Base-by-base conservation (phyloP, 352 stramenopile genomes). In the Pythium utonaiense region DNA sequence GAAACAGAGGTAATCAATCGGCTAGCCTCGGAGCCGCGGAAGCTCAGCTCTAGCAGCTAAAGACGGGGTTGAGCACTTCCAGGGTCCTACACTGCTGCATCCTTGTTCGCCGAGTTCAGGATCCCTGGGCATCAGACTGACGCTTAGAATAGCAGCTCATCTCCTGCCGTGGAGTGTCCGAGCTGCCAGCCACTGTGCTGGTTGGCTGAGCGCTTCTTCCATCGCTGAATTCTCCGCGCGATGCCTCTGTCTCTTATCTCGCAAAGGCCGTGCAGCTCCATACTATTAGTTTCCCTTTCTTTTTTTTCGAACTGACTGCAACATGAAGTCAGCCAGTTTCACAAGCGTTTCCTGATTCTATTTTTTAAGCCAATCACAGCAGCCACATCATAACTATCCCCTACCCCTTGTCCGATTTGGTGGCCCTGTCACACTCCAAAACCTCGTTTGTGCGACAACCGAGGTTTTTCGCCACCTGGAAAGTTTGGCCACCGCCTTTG, bases 341-440 rank as follows among this genome's bases (percentile, higher is more conserved):
- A 24, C 14, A 24, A 34, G 44, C 44, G 44, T 52, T 52, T 52
- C 44, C 22, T 34, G 44, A 52, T 34, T 52, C 27, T 34, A 42
- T 19, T 25, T 31, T 57, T 57, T 57, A 31, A 57, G 30, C 51
- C 51, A 57, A 57, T 47, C 51, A 24, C 13, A 33, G 3, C 5
- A 6, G 1, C 16, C 27, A 1, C 27, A 27, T 41, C 48, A 33
- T 27, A 41, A 41, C 27, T 27, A 9, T 27, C 1, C 59, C 60
- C 60, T 52, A 66, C 9, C 52, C 60, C 60, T 66, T 66, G 60
- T 66, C 60, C 60, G 36, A 51, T 66, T 66, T 64, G 57, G 40
- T 7, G 17, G 45, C 22, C 30, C 19, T 27, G 24, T 48, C 42
- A 49, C 17, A 52, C 17, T 13, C 16, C 7, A 44, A 45, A 53